Percentiles rank a stretch among this genome's conserved stretches.
phyloP scores from a whole-genome alignment of 2,329 filamentous ascomycete genomes.

The Escovopsis weberi region DNA sequence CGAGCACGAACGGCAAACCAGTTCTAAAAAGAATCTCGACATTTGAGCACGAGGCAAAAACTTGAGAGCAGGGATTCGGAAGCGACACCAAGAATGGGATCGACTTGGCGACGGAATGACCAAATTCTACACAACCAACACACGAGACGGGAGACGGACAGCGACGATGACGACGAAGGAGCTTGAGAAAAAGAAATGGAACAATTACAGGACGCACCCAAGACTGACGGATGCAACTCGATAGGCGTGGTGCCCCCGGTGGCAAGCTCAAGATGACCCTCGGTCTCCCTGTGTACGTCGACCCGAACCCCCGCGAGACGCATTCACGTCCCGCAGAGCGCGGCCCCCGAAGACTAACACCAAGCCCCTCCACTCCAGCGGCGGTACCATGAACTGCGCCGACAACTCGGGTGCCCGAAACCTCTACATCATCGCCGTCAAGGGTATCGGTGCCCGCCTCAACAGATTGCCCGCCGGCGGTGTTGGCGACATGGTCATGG shows the following conservation, averaged over 20 bases:
- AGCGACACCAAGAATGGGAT: too few relatives aligned
- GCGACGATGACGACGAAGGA: background rate
- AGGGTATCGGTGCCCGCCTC: constrained; percentile 92
- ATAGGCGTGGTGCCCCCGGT: constrained; percentile 79
- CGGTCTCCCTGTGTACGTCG: constrained; percentile 94
- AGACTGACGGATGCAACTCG: constrained; percentile 19
- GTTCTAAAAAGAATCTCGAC: too few relatives aligned
- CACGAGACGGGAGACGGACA: background rate
- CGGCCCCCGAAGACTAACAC: background rate
- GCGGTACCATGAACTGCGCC: constrained; percentile 99
- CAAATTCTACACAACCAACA: background rate
- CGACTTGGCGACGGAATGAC: background rate
- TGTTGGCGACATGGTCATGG: constrained; percentile 99
- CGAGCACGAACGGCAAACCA: too few relatives aligned
- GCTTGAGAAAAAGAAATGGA: background rate
- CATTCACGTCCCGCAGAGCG: too few relatives aligned
- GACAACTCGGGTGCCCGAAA: constrained; percentile 99
- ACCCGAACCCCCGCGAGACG: background rate
- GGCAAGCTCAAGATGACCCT: constrained; percentile 99
- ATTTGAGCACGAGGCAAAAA: too few relatives aligned
- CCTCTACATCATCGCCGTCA: constrained; percentile 99
- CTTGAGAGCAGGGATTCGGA: too few relatives aligned
- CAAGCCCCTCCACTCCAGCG: constrained; percentile 37
- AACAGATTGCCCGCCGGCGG: constrained; percentile 95
- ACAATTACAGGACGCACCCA: background rate